Evolutionary conservation across 441 rosid genomes (phyloP), one percentile per base, ranked within the genome.

Genomic region (Syzygium malaccense): DNA sequence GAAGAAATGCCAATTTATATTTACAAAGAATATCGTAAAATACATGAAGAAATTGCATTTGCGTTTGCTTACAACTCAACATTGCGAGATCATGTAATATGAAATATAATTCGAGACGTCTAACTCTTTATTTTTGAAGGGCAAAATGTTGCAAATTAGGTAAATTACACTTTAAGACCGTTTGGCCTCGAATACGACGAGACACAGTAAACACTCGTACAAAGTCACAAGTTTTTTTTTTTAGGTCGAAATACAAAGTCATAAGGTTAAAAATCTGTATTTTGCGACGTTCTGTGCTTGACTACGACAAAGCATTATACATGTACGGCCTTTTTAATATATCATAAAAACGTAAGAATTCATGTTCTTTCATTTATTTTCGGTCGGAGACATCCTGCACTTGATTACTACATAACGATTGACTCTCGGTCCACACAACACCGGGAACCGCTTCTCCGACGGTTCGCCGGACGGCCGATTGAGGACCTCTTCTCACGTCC

Each of bases 251-350:
- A 45, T 45, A 45, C 48, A 45, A 62, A n/a, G 32, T 62, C 71
- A 62, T 62, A n/a, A n/a, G 71, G 37, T 7, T 62, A 14, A n/a
- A 33, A 62, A 62, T 62, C 33, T 7, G 0, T n/a, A 14, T 62
- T n/a, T 32, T 18, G 4, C 2, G 25, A 66, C 0, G 14, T 66
- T 66, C 14, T 9, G 18, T 8, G 41, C 41, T 30, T 64, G 75
- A 64, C 6, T 64, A 64, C 12, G 12, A 64, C 9, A 12, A 32
- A 32, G 18, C 18, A 13, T 3, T 32, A 7, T 4, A 32, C 17
- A 4, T 32, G 78, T 32, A 66, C 14, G 4, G 19, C 25, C 18
- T 32, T 66, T 0, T 0, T 17, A 0, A 66, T 8, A 2, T 2
- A 17, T 66, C 14, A 19, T 6, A 6, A 53, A 53, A 14, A 7